Percentiles rank a stretch among this genome's conserved stretches.
Conservation (phyloP, 495 filamentous ascomycete genomes). For the Tuber indicum region DNA sequence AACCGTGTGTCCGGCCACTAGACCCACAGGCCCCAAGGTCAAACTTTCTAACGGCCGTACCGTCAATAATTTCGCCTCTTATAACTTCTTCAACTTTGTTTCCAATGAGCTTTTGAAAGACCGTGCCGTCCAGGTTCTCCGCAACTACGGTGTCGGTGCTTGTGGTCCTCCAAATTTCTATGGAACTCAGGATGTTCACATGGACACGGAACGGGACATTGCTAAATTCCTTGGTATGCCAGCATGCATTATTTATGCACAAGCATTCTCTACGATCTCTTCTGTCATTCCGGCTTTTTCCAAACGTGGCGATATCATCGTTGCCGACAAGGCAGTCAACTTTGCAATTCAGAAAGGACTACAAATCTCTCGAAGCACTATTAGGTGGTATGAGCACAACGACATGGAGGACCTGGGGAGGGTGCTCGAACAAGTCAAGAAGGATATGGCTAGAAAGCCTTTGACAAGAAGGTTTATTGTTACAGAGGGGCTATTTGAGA, state of each 20-base stretch:
- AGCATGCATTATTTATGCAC: slow-evolving; percentile 87
- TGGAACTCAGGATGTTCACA: slow-evolving; percentile 96
- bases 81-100: slow-evolving; percentile 96
- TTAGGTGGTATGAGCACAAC: slow-evolving; percentile 93
- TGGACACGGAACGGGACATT: slow-evolving; percentile 92
- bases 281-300: slow-evolving; percentile 93
- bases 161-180: slow-evolving; percentile 97
- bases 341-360: slow-evolving; percentile 91
- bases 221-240: slow-evolving; percentile 77
- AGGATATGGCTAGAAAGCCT: slow-evolving; percentile 77
- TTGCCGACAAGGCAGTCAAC: slow-evolving; percentile 92
- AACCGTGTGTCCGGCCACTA: slow-evolving; percentile 45
- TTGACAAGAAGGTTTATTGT: slow-evolving; percentile 92
- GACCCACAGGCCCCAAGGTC: slow-evolving; percentile 75
- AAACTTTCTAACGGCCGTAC: slow-evolving; percentile 85
- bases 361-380: slow-evolving; percentile 81
- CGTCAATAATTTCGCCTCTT: slow-evolving; percentile 84
- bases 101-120: slow-evolving; percentile 87
- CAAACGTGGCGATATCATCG: slow-evolving; percentile 95
- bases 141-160: slow-evolving; percentile 91
- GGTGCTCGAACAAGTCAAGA: slow-evolving; percentile 74
- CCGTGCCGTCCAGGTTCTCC: slow-evolving; percentile 84
- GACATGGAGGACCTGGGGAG: slow-evolving; percentile 88
- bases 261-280: slow-evolving; percentile 89
- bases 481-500: slow-evolving; percentile 92